phyloP scores from a whole-genome alignment of 441 rosid genomes.

The Populus tomentosa region DNA sequence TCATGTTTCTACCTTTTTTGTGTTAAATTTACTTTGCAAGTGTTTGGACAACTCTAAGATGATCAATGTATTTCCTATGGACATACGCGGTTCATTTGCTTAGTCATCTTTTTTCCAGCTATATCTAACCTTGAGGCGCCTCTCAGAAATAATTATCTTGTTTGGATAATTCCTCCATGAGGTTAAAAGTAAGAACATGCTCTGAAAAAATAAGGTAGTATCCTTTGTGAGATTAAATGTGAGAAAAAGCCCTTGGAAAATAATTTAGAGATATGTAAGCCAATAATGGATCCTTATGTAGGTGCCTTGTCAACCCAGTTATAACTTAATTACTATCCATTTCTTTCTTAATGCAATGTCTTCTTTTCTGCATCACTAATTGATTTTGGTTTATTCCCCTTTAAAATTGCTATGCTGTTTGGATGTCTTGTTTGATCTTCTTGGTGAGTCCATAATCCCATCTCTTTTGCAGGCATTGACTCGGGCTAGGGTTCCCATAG shows the following conservation, averaged over 20 bases:
- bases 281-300: background rate
- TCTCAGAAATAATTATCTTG: background rate
- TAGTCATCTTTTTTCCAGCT: background rate
- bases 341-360: too few species aligned
- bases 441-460: constrained; percentile 8
- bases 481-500: constrained; percentile 94
- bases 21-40: background rate
- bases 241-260: background rate
- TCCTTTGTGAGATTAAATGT: background rate
- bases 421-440: background rate
- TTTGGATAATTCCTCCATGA: background rate
- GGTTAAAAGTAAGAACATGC: background rate
- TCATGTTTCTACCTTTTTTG: background rate
- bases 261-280: background rate
- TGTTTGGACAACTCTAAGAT: background rate
- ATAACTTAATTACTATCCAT: background rate
- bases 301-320: background rate
- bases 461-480: constrained; percentile 60
- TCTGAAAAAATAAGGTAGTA: background rate
- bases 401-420: background rate
- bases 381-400: background rate
- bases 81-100: background rate
- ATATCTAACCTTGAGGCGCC: background rate
- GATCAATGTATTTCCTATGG: background rate
- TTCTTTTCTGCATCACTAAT: background rate